Conservation (phyloP, 164 flowering plant species). For the Nymphaea thermarum region DNA sequence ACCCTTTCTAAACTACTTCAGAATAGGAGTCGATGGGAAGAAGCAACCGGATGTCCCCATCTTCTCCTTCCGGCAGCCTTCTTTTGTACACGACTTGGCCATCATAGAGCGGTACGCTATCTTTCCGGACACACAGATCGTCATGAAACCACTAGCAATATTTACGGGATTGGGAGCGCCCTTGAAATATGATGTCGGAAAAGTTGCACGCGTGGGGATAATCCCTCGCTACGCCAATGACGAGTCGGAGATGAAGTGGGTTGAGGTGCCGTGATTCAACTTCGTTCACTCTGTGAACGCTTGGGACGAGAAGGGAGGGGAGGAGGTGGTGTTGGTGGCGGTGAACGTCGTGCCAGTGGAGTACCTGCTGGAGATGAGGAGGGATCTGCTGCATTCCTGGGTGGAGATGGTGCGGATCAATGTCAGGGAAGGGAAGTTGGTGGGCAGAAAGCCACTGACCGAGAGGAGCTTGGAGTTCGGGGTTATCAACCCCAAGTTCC, state of each 20-base stretch:
- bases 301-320: conserved; percentile 32
- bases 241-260: conserved; percentile 59
- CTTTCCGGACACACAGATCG: too few species aligned
- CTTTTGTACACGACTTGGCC: conserved; percentile 76
- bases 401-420: conserved; percentile 45
- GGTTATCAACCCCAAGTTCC: conserved; percentile 14
- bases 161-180: too few species aligned
- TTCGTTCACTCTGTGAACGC: conserved; percentile 57
- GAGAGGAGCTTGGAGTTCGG: conserved; percentile 31
- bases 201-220: conserved; percentile 53
- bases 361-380: conserved; percentile 36
- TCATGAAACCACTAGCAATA: too few species aligned
- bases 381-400: conserved; percentile 39
- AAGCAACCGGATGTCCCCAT: conserved; percentile 55
- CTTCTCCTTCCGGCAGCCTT: conserved; percentile 33
- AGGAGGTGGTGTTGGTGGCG: conserved; percentile 46
- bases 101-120: too few species aligned
- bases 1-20: conserved; percentile 55
- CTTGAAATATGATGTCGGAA: too few species aligned
- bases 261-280: conserved; percentile 71
- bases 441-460: conserved; percentile 34
- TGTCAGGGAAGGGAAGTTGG: conserved; percentile 22
- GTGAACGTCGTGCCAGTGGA: conserved; percentile 48
- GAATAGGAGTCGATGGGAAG: conserved; percentile 28
- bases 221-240: conserved; percentile 55